Evolutionary conservation across 2,329 filamentous ascomycete species (phyloP).

Genomic region (Botrytis elliptica): DNA sequence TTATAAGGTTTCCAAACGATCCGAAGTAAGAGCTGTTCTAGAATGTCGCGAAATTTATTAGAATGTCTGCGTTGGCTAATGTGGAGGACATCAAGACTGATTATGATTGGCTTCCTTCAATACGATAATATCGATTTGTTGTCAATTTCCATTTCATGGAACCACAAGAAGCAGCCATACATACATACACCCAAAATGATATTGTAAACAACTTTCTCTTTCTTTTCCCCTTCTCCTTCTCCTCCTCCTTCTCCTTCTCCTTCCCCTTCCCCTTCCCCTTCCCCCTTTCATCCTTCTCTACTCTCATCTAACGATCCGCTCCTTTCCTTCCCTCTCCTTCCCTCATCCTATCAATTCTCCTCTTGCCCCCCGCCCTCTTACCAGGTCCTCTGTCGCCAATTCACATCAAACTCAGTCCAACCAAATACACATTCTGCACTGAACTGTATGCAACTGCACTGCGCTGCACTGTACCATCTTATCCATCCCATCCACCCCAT

Average conservation of each 20-base stretch:
- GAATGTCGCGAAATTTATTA: conserved; percentile 6
- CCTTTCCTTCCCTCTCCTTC: background rate
- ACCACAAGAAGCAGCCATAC: background rate
- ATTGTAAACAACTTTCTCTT: background rate
- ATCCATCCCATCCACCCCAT: background rate
- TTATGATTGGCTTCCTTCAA: conserved; percentile 5
- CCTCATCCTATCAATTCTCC: conserved; percentile 3
- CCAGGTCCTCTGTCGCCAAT: background rate
- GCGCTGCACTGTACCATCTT: too few species aligned
- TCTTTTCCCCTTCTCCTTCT: background rate
- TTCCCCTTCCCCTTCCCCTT: background rate
- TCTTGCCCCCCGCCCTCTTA: background rate
- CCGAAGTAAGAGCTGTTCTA: background rate
- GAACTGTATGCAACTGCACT: background rate
- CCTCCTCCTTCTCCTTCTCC: background rate
- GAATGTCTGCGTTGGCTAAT: conserved; percentile 14
- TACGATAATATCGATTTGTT: conserved; percentile 12
- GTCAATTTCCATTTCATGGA: conserved; percentile 9
- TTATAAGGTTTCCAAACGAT: background rate
- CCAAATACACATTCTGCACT: background rate
- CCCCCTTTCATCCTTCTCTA: background rate
- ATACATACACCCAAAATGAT: background rate
- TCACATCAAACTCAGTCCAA: background rate
- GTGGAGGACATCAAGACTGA: background rate
- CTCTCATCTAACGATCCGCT: background rate